Conservation (phyloP, 345 rosid genomes). For the Theobroma cacao region DNA sequence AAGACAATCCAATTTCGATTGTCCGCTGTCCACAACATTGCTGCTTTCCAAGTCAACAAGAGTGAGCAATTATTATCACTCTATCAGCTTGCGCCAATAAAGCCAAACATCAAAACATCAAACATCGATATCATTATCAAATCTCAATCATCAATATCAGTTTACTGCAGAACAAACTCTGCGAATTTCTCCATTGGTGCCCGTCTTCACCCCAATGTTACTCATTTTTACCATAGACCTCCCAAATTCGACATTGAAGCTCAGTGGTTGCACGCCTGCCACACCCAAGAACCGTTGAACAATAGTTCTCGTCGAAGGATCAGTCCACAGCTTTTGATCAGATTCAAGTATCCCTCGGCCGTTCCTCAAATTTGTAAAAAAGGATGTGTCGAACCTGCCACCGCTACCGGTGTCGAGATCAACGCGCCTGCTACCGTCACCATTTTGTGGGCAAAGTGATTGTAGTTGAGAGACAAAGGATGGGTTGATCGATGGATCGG, state of each 20-base stretch:
- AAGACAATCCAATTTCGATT: too few relatives aligned
- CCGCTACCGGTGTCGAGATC: slow-evolving; percentile 46
- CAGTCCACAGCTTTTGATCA: slow-evolving; percentile 42
- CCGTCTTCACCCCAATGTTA: slow-evolving; percentile 45
- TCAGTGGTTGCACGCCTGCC: slow-evolving; percentile 9
- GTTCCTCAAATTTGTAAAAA: slow-evolving; percentile 37
- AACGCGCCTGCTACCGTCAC: slow-evolving; percentile 33
- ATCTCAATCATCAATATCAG: slow-evolving; percentile 7
- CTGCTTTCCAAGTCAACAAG: neutral
- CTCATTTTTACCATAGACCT: slow-evolving; percentile 65
- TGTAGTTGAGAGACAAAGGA: slow-evolving; percentile 36
- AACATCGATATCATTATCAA: neutral
- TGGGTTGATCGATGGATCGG: slow-evolving; percentile 39
- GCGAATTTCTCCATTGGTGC: slow-evolving; percentile 46
- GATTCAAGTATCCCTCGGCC: slow-evolving; percentile 42
- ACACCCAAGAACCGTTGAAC: slow-evolving; percentile 35
- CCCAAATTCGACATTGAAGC: slow-evolving; percentile 47
- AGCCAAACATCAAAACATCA: neutral
- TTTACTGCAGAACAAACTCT: slow-evolving; percentile 45
- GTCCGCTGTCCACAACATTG: too few relatives aligned
- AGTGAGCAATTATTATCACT: neutral
- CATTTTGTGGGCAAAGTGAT: slow-evolving; percentile 42
- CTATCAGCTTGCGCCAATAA: neutral
- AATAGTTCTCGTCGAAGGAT: slow-evolving; percentile 33
- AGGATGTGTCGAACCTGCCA: slow-evolving; percentile 40